Base-by-base conservation (phyloP, 2,329 filamentous ascomycete species). In the Fusarium nurragi region DNA sequence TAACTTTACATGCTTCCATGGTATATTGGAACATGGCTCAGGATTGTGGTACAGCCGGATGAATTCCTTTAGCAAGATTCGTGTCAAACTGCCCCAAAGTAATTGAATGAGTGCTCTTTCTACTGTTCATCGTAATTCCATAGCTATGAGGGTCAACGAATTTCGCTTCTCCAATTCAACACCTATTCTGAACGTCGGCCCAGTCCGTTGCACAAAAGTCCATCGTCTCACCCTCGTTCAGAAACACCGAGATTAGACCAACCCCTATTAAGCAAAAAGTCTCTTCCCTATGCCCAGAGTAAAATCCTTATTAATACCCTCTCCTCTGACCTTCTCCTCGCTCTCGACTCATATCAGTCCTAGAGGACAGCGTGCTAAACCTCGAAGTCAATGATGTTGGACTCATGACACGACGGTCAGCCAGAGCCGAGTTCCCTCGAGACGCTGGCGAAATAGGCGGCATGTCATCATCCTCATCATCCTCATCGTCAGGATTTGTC, bases 161-260 rank as follows among this genome's bases (percentile, higher is more conserved):
- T n/a, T n/a, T 21, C n/a, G 25, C 19, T 38, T 21, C 34, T 25
- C 10, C 13, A 16, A 12, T 28, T 23, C 13, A 41, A 26, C 37
- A 22, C 30, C 16, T 59, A 9, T 36, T 21, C 25, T 12, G 51
- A 21, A 40, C n/a, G 19, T 4, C 26, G 30, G 13, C 19, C 34
- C 12, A 18, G 38, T 28, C 11, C 14, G 47, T 64, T 30, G 47
- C 58, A 67, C 63, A 65, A 64, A 22, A 38, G 32, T 10, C 9
- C 46, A 21, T 47, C 45, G 43, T 63, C 22, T 44, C 37, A 61
- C 49, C 34, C 41, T 47, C 41, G 21, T 32, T 14, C 26, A 61
- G 43, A 62, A 62, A 37, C 18, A 41, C 53, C 46, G 53, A 58
- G 46, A 54, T 64, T 40, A 60, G 41, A 8, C 43, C 57, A 54